Evolutionary conservation across 176 grass and related monocot genomes (phyloP), one percentile per base, ranked within the genome.

Genomic region (Rhynchospora pubera): DNA sequence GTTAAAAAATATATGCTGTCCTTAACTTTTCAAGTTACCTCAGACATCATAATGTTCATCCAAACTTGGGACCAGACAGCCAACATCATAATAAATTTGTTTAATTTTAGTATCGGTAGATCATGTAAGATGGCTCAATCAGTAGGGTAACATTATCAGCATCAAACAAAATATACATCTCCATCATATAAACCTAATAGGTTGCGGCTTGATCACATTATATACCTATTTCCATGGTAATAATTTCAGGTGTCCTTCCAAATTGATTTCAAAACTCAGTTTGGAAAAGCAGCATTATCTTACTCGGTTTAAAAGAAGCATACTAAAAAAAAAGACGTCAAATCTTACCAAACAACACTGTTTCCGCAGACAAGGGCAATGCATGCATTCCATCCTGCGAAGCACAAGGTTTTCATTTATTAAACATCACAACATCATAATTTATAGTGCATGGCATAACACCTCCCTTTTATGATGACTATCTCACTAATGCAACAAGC

Each of bases 381-480:
- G 90, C 96, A 98, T 44, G 96, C 96, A 87, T 98, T 98, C 96
- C 96, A 98, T 79, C 96, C 96, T 98, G 85, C 46, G 82, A 71
- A 94, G 32, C 48, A 73, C 56, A 77, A 79, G 65, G 16, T 76
- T 74, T 52, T 26, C 5, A 7, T 12, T 13, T 74, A 14, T 51
- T 46, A 7, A 76, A 76, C 47, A 76, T 55, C 23, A 81, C 42
- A 32, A 80, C 4, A 9, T 61, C 77, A 82, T 65, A 23, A 82
- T 65, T 66, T 60, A n/a, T 11, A 7, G 32, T 62, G 62, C n/a
- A 62, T 44, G n/a, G 45, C 43, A n/a, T 82, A 82, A 6, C 62
- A 47, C 30, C n/a, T 45, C 15, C 59, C 22, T 65, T 52, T 52
- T n/a, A n/a, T 76, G 42, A 24, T 34, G 32, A 12, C 30, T 61